These are phyloP conservation scores for Leccinum ochraceum DNA, from an alignment of 768 basidiomycete species.

Conservation along the genomic window DNA sequence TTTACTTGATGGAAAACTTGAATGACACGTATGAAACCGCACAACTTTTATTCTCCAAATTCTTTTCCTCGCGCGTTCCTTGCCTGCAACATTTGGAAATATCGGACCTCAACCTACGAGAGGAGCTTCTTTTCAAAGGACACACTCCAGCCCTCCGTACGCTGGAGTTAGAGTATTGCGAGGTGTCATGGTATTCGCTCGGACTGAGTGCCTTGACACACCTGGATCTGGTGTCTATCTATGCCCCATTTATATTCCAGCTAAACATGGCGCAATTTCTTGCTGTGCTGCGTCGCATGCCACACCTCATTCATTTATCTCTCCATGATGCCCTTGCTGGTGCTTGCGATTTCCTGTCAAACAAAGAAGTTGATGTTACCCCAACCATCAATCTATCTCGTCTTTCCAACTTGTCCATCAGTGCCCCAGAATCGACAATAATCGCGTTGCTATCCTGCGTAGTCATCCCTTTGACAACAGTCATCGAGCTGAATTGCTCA, in stretches of 20 bases:
- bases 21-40: no score
- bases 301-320: constrained; percentile 33
- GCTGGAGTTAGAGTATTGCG: not conserved
- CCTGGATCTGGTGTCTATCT: constrained; percentile 34
- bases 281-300: constrained; percentile 35
- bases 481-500: not conserved
- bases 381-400: not conserved
- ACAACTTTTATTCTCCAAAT: not conserved
- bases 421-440: constrained; percentile 3
- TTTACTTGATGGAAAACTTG: no score
- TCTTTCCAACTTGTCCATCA: constrained; percentile 7
- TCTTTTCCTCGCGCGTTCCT: not conserved
- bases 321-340: constrained; percentile 35
- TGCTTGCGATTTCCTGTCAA: not conserved
- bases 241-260: constrained; percentile 13
- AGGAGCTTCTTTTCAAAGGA: not conserved
- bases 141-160: constrained; percentile 2
- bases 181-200: not conserved
- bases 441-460: constrained; percentile 4
- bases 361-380: not conserved
- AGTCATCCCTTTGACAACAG: not conserved
- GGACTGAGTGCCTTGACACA: constrained; percentile 28
- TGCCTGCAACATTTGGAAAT: not conserved
- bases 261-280: constrained; percentile 34
- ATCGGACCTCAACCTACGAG: not conserved